Evolutionary conservation across 768 basidiomycete species (phyloP), one percentile per base, ranked within the genome.

Genomic region (Hygrophorus russula): DNA sequence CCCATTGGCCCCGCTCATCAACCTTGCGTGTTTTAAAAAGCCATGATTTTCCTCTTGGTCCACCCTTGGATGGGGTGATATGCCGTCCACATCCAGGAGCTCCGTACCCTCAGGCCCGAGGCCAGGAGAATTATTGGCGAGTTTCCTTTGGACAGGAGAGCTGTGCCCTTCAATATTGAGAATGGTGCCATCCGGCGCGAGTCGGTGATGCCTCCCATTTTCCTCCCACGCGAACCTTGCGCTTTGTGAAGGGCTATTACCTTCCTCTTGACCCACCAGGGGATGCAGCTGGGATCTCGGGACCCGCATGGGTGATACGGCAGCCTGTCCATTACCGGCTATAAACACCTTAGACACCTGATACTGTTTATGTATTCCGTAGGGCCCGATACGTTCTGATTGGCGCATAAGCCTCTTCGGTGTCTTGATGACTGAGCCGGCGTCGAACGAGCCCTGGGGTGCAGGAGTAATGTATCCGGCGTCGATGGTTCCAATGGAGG

Each of bases 381-480:
- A 12, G n/a, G 31, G 31, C 14, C 39, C 39, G 28, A 41, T 30
- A 11, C 39, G 39, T 2, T 41, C 39, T 6, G 9, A 9, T 14
- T 41, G 5, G 28, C 24, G 39, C 31, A 6, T n/a, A 27, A 41
- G 39, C 39, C 39, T 45, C 36, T 45, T 42, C 4, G 46, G 46
- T 14, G 46, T 43, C 27, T 35, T 19, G 19, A 47, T 20, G 18
- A 30, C 46, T n/a, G 46, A 43, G 8, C 24, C 18, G 18, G 34
- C 35, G 36, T 39, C 36, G 12, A 42, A 43, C 18, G 46, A 39
- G 8, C 37, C 27, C 13, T 28, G 36, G 14, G 46, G 41, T 18
- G 46, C 30, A 15, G 46, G 46, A 4, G 46, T 47, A 12, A 29
- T 36, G 18, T 19, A 47, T 11, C 42, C 12, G 5, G 36, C 24